Evolutionary conservation across 495 filamentous ascomycete species (phyloP), one percentile per base, ranked within the genome.

Genomic region (Penicillium canescens): DNA sequence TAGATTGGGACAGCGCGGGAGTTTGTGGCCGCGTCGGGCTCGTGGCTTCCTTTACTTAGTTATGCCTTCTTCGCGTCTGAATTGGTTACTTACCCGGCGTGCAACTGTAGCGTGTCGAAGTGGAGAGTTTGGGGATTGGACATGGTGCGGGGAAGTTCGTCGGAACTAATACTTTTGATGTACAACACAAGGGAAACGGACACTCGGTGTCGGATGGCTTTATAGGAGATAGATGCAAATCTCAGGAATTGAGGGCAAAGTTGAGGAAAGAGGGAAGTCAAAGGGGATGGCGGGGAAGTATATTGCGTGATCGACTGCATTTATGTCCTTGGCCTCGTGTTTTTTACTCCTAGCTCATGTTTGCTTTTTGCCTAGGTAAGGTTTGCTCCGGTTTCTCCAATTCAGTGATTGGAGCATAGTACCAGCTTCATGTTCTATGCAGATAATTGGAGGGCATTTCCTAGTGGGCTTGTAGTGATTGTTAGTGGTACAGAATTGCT

Each of bases 101-200:
- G 94, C 56, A 98, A 82, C 77, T 97, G 95, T 65, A 97, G 86
- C 48, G 94, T 97, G 80, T 97, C 94, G 60, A 98, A 98, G 50
- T 63, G 72, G 47, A 61, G 69, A 41, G 59, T 62, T 41, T 60
- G 54, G 26, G 63, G 57, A 8, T 69, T 54, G 3, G 69, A 61
- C 73, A 78, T 76, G 42, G 45, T 51, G 54, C 47, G 48, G 54
- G 53, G 51, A 43, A 49, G 16, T 2, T 42, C 6, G 40, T 26
- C 24, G 24, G 7, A 31, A 7, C 28, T 31, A 31, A 5, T 31
- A 9, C 28, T 31, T 31, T 31, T 31, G 0, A 31, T 31, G 28
- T 31, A 31, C 28, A 31, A 5, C 28, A 31, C 28, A 31, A 31
- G 0, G 28, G 7, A 1, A 9, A 10, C 2, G 2, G 28, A 6